Conservation (phyloP, 1,139 yeast species). For the Hyphopichia fennica region DNA sequence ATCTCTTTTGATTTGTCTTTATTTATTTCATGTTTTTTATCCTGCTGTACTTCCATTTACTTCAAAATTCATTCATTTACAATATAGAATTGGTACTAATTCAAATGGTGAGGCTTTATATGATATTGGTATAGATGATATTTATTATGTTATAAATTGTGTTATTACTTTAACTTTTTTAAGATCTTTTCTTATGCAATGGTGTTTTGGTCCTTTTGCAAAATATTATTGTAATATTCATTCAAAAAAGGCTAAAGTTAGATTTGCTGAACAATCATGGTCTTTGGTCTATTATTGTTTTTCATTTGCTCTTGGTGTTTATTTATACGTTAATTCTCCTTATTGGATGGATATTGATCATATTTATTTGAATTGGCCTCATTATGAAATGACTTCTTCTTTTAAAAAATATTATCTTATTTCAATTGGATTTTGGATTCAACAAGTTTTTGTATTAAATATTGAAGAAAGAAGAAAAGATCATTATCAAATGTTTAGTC, state of each 20-base stretch:
- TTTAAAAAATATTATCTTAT: conserved; percentile 72
- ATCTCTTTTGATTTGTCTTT: conserved; percentile 26
- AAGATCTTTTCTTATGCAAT: conserved; percentile 61
- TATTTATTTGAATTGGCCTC: conserved; percentile 78
- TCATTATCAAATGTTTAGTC: conserved; percentile 81
- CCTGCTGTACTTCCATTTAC: conserved; percentile 26
- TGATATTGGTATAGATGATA: conserved; percentile 60
- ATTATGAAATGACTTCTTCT: conserved; percentile 45
- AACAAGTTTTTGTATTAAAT: conserved; percentile 74
- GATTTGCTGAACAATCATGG: conserved; percentile 93
- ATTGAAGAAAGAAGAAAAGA: conserved; percentile 81
- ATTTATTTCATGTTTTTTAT: conserved; percentile 23
- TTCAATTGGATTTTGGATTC: conserved; percentile 76
- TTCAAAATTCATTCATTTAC: conserved; percentile 50
- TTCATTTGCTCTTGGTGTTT: conserved; percentile 59
- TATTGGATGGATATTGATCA: conserved; percentile 61
- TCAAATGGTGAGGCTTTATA: conserved; percentile 29
- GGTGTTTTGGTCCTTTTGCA: conserved; percentile 60
- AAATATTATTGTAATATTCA: conserved; percentile 42
- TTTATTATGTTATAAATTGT: conserved; percentile 55
- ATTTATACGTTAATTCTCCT: conserved; percentile 55
- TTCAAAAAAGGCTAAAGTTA: conserved; percentile 50
- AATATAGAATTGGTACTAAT: conserved; percentile 34
- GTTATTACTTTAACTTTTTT: conserved; percentile 58
- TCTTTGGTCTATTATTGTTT: conserved; percentile 57